Evolutionary conservation across 805 yeast genomes (phyloP), one percentile per base, ranked within the genome.

Genomic region (Starmerella khaoyaiensis): DNA sequence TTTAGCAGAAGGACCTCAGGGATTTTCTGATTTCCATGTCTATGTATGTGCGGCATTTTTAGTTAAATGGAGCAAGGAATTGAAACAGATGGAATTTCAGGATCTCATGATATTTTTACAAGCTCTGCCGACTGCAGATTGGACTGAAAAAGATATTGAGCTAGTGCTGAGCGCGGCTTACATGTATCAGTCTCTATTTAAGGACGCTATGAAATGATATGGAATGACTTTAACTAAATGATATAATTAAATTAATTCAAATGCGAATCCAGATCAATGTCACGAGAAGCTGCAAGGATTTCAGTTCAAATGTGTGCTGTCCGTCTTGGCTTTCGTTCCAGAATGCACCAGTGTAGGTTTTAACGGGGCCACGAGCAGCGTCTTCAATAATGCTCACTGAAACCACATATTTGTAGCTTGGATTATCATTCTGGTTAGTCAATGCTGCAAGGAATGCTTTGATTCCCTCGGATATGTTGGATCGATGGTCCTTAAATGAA

Each of bases 21-120:
- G 94, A 2, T 83, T 90, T 54, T 81, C 80, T 50, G 83, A 76
- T 52, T 90, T 90, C 60, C 98, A 90, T 56, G 82, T 90, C 7
- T 90, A 87, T 56, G 98, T 90, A 3, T 90, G 98, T 60, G 95
- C 97, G 16, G 97, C 98, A 16, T 90, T 87, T 53, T 63, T 90
- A 48, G 79, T 84, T 43, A 77, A 82, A 53, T 90, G 94, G 76
- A 74, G 90, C 45, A 74, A 69, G 37, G 76, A 74, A 45, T 62
- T 90, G 45, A 73, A 79, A 55, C 65, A 68, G 8, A 81, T 79
- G 84, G 97, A 87, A 47, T 90, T 90, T 56, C 97, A 90, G 60
- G 97, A 83, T 44, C 81, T 84, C 24, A 74, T 90, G 61, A 77
- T 93, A 57, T 87, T 82, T 53, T 63, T 90, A 33, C 98, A 90